A percentile compares a stretch with the other conserved stretches of the same genome.
phyloP scores from a whole-genome alignment of 768 basidiomycete species.

The Pisolithus orientalis region DNA sequence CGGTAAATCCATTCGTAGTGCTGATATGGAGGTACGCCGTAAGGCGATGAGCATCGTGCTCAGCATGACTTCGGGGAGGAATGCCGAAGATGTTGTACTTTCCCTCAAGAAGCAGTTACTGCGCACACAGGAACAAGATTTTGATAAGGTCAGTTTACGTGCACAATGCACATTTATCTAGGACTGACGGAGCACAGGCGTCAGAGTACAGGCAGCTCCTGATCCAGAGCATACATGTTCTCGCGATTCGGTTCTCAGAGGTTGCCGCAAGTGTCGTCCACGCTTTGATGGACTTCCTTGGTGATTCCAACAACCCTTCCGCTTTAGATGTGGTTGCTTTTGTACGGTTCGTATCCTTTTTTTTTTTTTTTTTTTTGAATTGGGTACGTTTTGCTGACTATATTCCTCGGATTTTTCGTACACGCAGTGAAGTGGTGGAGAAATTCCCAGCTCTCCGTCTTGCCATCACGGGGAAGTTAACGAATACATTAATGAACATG shows the following conservation, averaged over 20 bases:
- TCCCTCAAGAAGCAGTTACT: constrained; percentile 99
- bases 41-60: constrained; percentile 88
- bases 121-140: constrained; percentile 85
- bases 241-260: constrained; percentile 94
- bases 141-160: constrained; percentile 65
- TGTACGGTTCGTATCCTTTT: constrained; percentile 43
- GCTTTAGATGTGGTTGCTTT: constrained; percentile 93
- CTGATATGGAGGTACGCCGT: constrained; percentile 93
- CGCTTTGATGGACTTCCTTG: constrained; percentile 88
- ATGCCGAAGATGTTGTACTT: constrained; percentile 92
- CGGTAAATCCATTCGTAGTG: constrained; percentile 36
- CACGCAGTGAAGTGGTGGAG: constrained; percentile 83
- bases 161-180: not conserved
- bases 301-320: constrained; percentile 91
- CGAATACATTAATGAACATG: constrained; percentile 74
- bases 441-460: constrained; percentile 87
- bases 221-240: constrained; percentile 95
- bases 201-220: constrained; percentile 93
- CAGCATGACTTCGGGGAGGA: constrained; percentile 88
- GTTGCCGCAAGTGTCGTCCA: constrained; percentile 95
- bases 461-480: constrained; percentile 81
- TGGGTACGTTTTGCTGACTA: not conserved
- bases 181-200: constrained; percentile 42
- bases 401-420: not conserved
- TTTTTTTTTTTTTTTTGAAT: constrained; percentile 9